Evolutionary conservation across 1,284 basidiomycete species (phyloP).

Genomic region (Ceratobasidium sp.): DNA sequence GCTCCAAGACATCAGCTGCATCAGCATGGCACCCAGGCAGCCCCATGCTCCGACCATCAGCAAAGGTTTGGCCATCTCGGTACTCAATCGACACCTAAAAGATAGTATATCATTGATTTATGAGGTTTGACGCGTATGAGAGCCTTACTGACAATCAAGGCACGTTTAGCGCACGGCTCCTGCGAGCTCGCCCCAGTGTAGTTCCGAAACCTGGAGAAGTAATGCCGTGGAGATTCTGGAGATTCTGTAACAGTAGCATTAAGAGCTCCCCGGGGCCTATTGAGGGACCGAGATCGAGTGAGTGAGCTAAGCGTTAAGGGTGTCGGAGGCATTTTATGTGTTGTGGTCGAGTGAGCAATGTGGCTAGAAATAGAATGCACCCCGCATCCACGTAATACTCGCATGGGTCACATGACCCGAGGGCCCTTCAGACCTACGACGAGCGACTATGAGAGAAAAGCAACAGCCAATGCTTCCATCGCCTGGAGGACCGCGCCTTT

Average conservation of each 20-base stretch:
- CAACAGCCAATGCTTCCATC: conserved; percentile 30
- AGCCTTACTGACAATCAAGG: conserved; percentile 23
- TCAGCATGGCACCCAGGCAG: conserved; percentile 41
- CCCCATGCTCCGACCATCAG: conserved; percentile 8
- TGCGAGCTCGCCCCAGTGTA: conserved; percentile 19
- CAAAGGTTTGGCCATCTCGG: conserved; percentile 13
- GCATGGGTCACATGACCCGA: background rate
- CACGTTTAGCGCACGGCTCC: conserved; percentile 28
- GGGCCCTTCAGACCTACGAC: background rate
- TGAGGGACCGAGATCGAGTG: conserved; percentile 11
- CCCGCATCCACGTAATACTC: background rate
- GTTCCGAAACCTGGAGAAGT: conserved; percentile 7
- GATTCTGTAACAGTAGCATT: background rate
- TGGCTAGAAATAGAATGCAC: too few relatives aligned
- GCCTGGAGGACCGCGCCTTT: conserved; percentile 24
- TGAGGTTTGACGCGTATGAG: background rate
- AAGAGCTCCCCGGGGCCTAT: conserved; percentile 8
- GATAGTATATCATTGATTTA: background rate
- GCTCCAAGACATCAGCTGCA: conserved; percentile 26
- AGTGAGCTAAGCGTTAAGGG: conserved; percentile 36
- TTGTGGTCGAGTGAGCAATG: background rate
- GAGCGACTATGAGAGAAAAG: conserved; percentile 18
- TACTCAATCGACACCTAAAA: conserved; percentile 37
- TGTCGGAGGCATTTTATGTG: conserved; percentile 31
- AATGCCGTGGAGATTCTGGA: background rate